A percentile compares a stretch with the other conserved stretches of the same genome.
Evolutionary conservation across 345 rosid species (phyloP).

Genomic region (Corchorus capsularis): DNA sequence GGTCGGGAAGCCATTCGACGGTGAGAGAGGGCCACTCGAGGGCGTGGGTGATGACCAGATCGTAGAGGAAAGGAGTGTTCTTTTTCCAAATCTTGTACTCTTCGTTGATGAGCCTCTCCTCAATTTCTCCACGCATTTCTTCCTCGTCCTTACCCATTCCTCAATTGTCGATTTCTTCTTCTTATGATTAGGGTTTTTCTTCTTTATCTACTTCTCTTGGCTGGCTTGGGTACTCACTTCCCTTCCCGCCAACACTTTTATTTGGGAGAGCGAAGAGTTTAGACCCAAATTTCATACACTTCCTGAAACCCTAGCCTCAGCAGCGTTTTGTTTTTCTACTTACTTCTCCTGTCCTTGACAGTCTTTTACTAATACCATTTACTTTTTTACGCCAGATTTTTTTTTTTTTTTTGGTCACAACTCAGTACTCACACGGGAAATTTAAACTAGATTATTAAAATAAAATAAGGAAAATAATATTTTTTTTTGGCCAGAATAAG

Average conservation of each 20-base stretch:
- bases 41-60: constrained; percentile 94
- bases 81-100: constrained; percentile 99
- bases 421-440: too few relatives aligned
- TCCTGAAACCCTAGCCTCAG: too few relatives aligned
- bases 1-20: constrained; percentile 93
- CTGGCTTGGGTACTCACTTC: background rate
- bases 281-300: background rate
- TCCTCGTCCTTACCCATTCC: constrained; percentile 92
- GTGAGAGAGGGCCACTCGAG: constrained; percentile 99
- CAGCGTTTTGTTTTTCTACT: too few relatives aligned
- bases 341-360: too few relatives aligned
- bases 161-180: constrained; percentile 11
- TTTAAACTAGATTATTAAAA: too few relatives aligned
- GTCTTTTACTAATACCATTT: too few relatives aligned
- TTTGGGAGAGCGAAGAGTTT: background rate
- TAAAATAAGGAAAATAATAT: too few relatives aligned
- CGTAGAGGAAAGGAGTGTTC: constrained; percentile 97
- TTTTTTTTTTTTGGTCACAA: too few relatives aligned
- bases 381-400: too few relatives aligned
- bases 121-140: constrained; percentile 95
- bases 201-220: background rate
- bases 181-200: constrained; percentile 19
- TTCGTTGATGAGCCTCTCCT: constrained; percentile 89
- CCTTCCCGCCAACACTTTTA: constrained; percentile 12
- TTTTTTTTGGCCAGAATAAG: too few relatives aligned